Evolutionary conservation across 352 stramenopile species (phyloP).

Genomic region (Peronospora belbahrii): DNA sequence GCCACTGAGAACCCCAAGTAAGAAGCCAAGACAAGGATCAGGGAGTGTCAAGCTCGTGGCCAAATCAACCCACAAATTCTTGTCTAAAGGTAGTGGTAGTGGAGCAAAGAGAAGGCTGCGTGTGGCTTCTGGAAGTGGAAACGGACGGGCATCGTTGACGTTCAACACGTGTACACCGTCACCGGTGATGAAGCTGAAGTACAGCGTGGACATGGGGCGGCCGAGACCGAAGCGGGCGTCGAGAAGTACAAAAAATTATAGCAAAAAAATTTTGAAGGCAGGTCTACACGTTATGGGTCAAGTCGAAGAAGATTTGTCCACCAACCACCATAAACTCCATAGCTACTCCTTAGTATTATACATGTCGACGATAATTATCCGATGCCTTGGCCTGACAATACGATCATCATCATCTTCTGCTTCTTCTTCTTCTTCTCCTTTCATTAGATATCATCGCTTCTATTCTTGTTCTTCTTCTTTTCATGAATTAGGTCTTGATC

Average conservation of each 20-base stretch:
- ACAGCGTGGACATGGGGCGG: slow-evolving; percentile 66
- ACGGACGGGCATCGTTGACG: slow-evolving; percentile 24
- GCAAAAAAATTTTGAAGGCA: slow-evolving; percentile 54
- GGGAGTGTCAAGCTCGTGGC: slow-evolving; percentile 25
- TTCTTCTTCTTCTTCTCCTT: too few relatives aligned
- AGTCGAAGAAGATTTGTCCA: too few relatives aligned
- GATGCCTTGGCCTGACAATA: background rate
- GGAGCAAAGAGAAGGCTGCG: slow-evolving; percentile 18
- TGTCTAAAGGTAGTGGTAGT: slow-evolving; percentile 8
- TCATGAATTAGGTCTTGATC: slow-evolving; percentile 34
- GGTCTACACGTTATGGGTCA: too few relatives aligned
- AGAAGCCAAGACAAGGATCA: slow-evolving; percentile 10
- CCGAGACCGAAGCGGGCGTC: slow-evolving; percentile 59
- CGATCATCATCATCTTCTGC: slow-evolving; percentile 1
- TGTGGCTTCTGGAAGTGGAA: slow-evolving; percentile 7
- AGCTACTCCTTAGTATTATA: too few relatives aligned
- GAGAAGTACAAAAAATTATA: slow-evolving; percentile 32
- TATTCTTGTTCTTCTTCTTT: slow-evolving; percentile 26
- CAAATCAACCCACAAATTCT: slow-evolving; percentile 30
- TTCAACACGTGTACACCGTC: slow-evolving; percentile 75
- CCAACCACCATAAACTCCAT: too few relatives aligned
- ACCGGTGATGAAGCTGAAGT: slow-evolving; percentile 71
- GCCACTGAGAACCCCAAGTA: slow-evolving; percentile 18
- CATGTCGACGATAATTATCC: slow-evolving; percentile 2
- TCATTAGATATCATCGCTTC: background rate